These are phyloP conservation scores for Raddia distichophylla DNA, from an alignment of 176 grass and related monocot species.

Conservation along the genomic window DNA sequence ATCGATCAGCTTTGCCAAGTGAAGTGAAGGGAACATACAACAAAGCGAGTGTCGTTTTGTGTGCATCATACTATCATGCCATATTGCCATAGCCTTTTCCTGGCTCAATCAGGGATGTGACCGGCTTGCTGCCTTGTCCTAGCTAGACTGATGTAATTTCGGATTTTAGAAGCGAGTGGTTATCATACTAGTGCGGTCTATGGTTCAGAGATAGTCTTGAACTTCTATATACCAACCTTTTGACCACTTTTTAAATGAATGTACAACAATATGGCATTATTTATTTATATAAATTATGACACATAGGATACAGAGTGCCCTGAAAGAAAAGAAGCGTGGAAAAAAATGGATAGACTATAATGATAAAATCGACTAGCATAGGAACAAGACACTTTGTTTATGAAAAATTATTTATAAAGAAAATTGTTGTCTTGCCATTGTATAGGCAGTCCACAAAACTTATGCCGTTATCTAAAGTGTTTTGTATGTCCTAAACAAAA, in stretches of 20 bases:
- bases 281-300: no score
- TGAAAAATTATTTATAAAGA: no score
- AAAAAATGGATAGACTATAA: no score
- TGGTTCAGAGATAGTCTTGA: not conserved
- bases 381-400: no score
- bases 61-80: not conserved
- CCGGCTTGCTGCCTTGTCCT: not conserved
- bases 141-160: not conserved
- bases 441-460: no score
- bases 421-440: no score
- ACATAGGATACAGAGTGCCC: no score
- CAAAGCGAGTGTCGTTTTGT: not conserved
- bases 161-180: not conserved
- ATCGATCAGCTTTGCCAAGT: constrained; percentile 43
- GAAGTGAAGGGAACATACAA: not conserved
- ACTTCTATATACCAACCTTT: constrained; percentile 11
- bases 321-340: no score
- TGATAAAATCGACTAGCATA: no score
- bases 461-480: no score
- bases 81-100: constrained; percentile 34
- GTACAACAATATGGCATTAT: no score
- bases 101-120: constrained; percentile 20
- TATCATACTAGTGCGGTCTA: constrained; percentile 23
- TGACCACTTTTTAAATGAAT: not conserved
- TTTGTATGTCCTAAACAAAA: no score